These are phyloP conservation scores for Akanthomyces dipterigenus DNA, from an alignment of 2,329 filamentous ascomycete genomes.

Conservation along the genomic window DNA sequence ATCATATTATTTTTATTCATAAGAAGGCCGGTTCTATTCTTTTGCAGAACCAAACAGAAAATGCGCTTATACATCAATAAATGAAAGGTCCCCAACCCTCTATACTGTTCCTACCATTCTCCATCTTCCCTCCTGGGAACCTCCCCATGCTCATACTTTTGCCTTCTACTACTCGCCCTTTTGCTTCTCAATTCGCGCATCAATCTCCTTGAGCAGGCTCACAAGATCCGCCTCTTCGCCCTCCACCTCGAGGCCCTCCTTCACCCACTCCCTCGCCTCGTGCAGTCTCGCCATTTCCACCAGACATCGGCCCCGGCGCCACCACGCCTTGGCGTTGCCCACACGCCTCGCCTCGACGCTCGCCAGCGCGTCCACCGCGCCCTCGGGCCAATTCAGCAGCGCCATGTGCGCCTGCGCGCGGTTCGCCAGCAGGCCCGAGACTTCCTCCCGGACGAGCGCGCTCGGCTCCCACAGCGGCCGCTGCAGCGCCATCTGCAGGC, in stretches of 20 bases:
- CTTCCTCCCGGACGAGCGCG: slow-evolving; percentile 77
- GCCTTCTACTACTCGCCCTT: neutral
- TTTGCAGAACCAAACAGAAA: neutral
- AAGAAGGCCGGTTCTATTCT: neutral
- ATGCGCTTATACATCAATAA: neutral
- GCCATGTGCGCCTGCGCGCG: slow-evolving; percentile 87
- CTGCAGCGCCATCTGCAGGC: slow-evolving; percentile 78
- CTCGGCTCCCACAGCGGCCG: slow-evolving; percentile 85
- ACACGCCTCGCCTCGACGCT: slow-evolving; percentile 82
- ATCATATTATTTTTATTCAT: neutral
- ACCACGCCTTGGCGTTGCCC: slow-evolving; percentile 93
- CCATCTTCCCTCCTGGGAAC: neutral
- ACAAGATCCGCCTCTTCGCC: slow-evolving; percentile 60
- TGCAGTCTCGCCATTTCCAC: slow-evolving; percentile 83
- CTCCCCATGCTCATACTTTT: neutral
- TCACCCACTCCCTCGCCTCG: slow-evolving; percentile 76
- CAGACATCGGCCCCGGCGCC: slow-evolving; percentile 76
- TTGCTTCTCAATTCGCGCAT: slow-evolving; percentile 36
- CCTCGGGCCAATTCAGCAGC: slow-evolving; percentile 75
- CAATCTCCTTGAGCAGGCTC: slow-evolving; percentile 57
- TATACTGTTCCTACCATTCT: neutral
- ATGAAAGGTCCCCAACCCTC: neutral
- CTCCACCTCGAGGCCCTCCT: slow-evolving; percentile 74
- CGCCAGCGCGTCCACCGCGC: slow-evolving; percentile 76
- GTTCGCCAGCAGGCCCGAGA: slow-evolving; percentile 73